Evolutionary conservation across 2,329 filamentous ascomycete species (phyloP), one percentile per base, ranked within the genome.

Genomic region (Ilyonectria mors-panacis): DNA sequence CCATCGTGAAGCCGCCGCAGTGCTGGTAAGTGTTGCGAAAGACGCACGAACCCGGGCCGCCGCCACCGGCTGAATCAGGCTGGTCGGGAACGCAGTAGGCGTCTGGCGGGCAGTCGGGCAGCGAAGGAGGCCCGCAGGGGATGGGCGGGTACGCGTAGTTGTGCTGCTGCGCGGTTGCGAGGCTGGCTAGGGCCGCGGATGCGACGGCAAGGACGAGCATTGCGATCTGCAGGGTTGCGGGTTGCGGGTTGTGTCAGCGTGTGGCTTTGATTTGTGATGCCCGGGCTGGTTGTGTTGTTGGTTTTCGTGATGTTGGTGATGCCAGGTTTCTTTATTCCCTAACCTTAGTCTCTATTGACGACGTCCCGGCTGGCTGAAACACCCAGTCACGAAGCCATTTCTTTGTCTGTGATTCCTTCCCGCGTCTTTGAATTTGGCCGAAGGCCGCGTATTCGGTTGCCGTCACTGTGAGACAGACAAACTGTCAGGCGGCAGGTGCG

Each of bases 131-230:
- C 23, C n/a, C 59, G 59, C 65, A 67, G 26, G 54, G 28, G 23
- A 67, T 59, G 56, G 44, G 19, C n/a, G 54, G 51, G 57, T 67
- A 33, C 8, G 65, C 48, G 45, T 60, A 61, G 60, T 60, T 64
- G 59, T 44, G 45, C 23, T 47, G 47, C 44, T 19, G 44, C 19
- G n/a, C 26, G 57, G 17, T 21, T 17, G 33, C n/a, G 45, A 50
- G 10, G 26, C 28, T 21, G 19, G 45, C 44, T 15, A 54, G 35
- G 48, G 33, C 45, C 4, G 56, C 54, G 53, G 54, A 42, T 50
- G 53, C n/a, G 17, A 45, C 50, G 59, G 48, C 39, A 50, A 33
- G 59, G 30, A 21, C 23, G 26, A 47, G 33, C 47, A 39, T 50
- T 13, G 15, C 19, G 48, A 35, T 23, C 37, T 19, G 45, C 45